These are phyloP conservation scores for Phalaenopsis equestris DNA, from an alignment of 106 monocot species.

Conservation along the genomic window DNA sequence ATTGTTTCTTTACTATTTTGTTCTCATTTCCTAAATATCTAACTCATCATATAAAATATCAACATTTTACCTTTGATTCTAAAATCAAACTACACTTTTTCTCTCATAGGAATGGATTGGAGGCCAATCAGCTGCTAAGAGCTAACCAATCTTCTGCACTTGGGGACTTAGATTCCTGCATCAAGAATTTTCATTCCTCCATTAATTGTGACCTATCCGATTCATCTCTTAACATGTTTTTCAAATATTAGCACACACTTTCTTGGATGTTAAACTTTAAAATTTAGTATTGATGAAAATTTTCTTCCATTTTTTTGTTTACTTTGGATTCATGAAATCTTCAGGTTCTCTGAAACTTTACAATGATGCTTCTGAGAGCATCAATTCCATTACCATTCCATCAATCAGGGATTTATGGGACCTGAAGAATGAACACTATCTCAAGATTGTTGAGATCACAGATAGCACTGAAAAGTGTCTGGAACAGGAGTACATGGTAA, in stretches of 20 bases:
- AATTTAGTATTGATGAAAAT: background rate
- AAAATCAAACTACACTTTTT: background rate
- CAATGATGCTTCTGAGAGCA: constrained; percentile 55
- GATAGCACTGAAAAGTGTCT: constrained; percentile 54
- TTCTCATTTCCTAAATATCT: background rate
- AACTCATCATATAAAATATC: background rate
- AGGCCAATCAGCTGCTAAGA: constrained; percentile 49
- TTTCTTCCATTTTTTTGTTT: background rate
- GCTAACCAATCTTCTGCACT: constrained; percentile 53
- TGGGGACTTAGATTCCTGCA: constrained; percentile 43
- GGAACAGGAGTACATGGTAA: constrained; percentile 82
- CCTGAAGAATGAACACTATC: constrained; percentile 54
- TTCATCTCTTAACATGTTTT: background rate
- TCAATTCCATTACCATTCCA: constrained; percentile 41
- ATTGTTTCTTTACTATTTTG: background rate
- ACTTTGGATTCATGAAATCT: background rate
- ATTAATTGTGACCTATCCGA: constrained; percentile 46
- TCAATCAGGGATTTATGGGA: constrained; percentile 40
- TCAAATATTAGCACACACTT: background rate
- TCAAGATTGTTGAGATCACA: constrained; percentile 60
- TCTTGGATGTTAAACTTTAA: background rate
- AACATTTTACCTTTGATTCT: background rate
- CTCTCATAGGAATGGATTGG: constrained; percentile 45
- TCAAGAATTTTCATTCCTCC: constrained; percentile 45
- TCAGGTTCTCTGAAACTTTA: constrained; percentile 73